Conservation (phyloP, 108 stramenopile genomes). For the Nannochloropsis oceanica region DNA sequence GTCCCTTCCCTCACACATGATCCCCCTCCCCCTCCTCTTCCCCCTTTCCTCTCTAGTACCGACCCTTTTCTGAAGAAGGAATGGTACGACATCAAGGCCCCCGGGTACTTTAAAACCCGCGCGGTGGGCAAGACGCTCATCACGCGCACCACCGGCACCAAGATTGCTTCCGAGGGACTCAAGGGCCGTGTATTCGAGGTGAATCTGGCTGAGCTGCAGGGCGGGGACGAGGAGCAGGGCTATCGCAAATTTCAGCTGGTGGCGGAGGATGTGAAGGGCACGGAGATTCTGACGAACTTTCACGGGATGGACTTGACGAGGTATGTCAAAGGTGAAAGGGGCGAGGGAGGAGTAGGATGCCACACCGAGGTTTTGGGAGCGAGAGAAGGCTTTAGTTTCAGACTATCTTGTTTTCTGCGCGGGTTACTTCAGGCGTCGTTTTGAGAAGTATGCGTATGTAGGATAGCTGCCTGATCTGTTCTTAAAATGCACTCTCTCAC, state of each 20-base stretch:
- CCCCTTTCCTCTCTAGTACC: constrained; percentile 22
- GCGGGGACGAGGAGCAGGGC: constrained; percentile 67
- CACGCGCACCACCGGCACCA: constrained; percentile 91
- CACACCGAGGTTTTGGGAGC: too few species aligned
- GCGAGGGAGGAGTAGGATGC: background rate
- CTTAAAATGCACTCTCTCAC: too few species aligned
- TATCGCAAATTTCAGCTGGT: constrained; percentile 96
- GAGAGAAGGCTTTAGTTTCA: too few species aligned
- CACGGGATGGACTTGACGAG: constrained; percentile 98
- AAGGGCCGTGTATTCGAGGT: constrained; percentile 97
- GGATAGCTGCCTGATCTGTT: too few species aligned
- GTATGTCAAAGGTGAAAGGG: background rate
- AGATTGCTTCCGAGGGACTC: constrained; percentile 88
- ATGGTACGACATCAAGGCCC: constrained; percentile 98
- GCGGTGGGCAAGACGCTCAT: constrained; percentile 95
- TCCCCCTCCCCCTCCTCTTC: background rate
- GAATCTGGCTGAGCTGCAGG: constrained; percentile 88
- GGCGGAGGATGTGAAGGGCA: constrained; percentile 98
- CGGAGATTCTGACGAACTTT: constrained; percentile 94
- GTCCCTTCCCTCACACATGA: background rate
- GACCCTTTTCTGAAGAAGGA: constrained; percentile 99
- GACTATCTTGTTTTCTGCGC: too few species aligned
- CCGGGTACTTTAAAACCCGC: constrained; percentile 82
- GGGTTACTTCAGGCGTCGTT: too few species aligned
- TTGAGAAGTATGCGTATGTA: too few species aligned